These are phyloP conservation scores for Arabis alpina DNA, from an alignment of 345 rosid species.

Conservation along the genomic window DNA sequence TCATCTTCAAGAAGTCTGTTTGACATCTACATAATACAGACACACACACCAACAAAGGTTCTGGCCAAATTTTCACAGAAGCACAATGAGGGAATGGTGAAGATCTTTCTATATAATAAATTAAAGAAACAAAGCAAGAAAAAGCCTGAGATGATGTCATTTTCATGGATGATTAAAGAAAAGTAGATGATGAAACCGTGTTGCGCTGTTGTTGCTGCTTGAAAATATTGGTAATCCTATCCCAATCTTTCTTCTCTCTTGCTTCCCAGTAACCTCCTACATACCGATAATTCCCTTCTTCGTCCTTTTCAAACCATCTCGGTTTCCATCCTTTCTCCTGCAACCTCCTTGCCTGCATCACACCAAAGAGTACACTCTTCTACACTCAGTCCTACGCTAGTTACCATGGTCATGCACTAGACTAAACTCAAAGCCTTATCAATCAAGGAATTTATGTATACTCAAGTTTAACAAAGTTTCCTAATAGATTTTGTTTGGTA, in stretches of 20 bases:
- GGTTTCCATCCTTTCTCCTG: conserved; percentile 99
- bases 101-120: conserved; percentile 31
- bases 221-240: conserved; percentile 71
- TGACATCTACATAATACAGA: conserved; percentile 31
- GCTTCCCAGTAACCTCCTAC: conserved; percentile 95
- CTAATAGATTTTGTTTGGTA: background rate
- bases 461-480: background rate
- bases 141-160: conserved; percentile 9
- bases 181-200: conserved; percentile 34
- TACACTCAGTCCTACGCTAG: conserved; percentile 11
- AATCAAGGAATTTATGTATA: too few relatives aligned
- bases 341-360: conserved; percentile 83
- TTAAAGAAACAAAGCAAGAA: background rate
- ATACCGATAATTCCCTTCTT: conserved; percentile 85
- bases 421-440: background rate
- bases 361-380: conserved; percentile 12
- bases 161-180: conserved; percentile 15
- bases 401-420: conserved; percentile 1
- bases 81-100: conserved; percentile 43
- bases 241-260: conserved; percentile 74
- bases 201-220: conserved; percentile 53
- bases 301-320: conserved; percentile 85
- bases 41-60: conserved; percentile 39
- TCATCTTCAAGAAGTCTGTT: conserved; percentile 19
- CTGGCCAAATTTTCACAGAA: conserved; percentile 41